Evolutionary conservation across 495 filamentous ascomycete species (phyloP).

Genomic region (Aspergillus avenaceus): DNA sequence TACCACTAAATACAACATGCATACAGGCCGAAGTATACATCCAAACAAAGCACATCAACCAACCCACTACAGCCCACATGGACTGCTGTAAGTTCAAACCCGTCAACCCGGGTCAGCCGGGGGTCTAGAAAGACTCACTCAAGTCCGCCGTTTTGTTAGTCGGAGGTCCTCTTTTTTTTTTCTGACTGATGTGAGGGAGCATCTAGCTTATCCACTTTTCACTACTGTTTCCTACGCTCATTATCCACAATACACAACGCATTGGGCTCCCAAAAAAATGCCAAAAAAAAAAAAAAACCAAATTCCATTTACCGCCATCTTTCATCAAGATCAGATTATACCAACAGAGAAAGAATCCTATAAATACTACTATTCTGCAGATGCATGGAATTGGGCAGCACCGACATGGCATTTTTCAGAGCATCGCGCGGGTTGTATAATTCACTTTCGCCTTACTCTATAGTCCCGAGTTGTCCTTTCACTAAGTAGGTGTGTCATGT

Average conservation of each 20-base stretch:
- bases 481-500: too few relatives aligned
- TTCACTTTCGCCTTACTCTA: neutral
- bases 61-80: conserved; percentile 22
- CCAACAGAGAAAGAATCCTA: neutral
- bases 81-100: conserved; percentile 13
- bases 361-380: conserved; percentile 1
- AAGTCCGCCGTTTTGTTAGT: conserved; percentile 5
- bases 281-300: conserved; percentile 5
- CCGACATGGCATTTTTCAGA: conserved; percentile 2
- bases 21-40: conserved; percentile 4
- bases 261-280: conserved; percentile 2
- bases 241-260: conserved; percentile 3
- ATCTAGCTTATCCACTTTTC: conserved; percentile 9
- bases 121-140: neutral
- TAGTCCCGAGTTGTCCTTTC: too few relatives aligned
- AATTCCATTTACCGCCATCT: neutral
- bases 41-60: conserved; percentile 14
- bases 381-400: conserved; percentile 11
- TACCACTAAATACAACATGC: conserved; percentile 12
- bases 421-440: neutral
- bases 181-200: conserved; percentile 1
- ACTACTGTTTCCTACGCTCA: neutral
- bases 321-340: neutral
- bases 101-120: conserved; percentile 25
- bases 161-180: neutral